Percentiles rank a stretch among this genome's conserved stretches.
phyloP scores from a whole-genome alignment of 108 stramenopile species.

The Fragilaria crotonensis region DNA sequence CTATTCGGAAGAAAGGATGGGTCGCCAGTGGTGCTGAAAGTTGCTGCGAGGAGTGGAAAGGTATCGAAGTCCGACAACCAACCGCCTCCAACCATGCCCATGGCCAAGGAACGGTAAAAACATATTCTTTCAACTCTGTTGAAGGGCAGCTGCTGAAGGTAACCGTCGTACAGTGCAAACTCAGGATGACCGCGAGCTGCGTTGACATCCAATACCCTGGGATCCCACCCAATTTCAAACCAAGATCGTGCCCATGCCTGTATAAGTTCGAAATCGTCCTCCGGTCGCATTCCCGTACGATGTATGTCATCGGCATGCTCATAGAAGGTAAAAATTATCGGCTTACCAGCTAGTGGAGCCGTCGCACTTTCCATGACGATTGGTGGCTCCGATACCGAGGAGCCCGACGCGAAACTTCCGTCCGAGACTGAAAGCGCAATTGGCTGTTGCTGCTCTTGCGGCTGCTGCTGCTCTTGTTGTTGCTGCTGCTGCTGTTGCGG shows the following conservation, averaged over 20 bases:
- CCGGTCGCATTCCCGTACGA: not conserved
- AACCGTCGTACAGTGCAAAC: not conserved
- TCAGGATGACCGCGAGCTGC: conserved; percentile 2
- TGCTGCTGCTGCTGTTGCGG: not conserved
- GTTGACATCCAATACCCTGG: not conserved
- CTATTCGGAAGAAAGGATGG: conserved; percentile 3
- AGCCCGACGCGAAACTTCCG: not conserved
- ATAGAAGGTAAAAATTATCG: not conserved
- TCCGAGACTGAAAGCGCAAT: not conserved
- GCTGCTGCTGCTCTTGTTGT: not conserved
- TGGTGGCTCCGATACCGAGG: not conserved
- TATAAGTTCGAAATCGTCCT: not conserved
- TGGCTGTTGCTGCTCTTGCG: not conserved
- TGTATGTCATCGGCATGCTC: not conserved
- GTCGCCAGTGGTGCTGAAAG: not conserved
- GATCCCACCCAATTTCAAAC: not conserved
- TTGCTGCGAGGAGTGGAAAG: conserved; percentile 7
- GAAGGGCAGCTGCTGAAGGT: conserved; percentile 7
- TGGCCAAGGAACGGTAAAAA: conserved; percentile 14
- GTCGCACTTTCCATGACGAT: not conserved
- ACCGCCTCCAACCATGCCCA: conserved; percentile 19
- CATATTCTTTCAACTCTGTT: conserved; percentile 4
- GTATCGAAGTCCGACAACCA: conserved; percentile 18
- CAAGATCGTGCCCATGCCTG: conserved; percentile 3
- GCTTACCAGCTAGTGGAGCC: not conserved